phyloP scores from a whole-genome alignment of 2,329 filamentous ascomycete species.

The Penicillium palitans region DNA sequence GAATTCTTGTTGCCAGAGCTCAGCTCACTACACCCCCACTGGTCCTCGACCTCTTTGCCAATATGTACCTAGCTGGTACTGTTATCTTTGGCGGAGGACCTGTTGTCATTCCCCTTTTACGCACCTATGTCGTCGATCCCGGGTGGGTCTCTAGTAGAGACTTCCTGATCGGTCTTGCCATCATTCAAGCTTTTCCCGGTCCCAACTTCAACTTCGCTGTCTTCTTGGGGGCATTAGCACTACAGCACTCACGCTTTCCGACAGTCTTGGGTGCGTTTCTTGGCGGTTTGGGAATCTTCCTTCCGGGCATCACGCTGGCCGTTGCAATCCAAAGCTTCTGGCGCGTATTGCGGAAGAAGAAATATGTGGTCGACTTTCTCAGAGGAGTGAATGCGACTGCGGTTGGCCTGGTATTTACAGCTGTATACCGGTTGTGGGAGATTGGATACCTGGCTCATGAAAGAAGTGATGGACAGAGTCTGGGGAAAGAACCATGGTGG shows the following conservation, averaged over 20 bases:
- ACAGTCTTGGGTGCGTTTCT: conserved; percentile 53
- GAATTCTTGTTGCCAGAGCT: conserved; percentile 54
- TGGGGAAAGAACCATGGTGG: conserved; percentile 64
- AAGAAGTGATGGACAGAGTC: conserved; percentile 51
- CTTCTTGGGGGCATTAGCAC: conserved; percentile 55
- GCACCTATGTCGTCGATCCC: conserved; percentile 62
- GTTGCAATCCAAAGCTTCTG: conserved; percentile 53
- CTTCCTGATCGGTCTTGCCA: conserved; percentile 70
- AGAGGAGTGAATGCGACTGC: conserved; percentile 61
- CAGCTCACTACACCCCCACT: conserved; percentile 45
- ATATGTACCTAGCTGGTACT: conserved; percentile 72
- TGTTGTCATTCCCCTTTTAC: conserved; percentile 64
- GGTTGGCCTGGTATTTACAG: conserved; percentile 63
- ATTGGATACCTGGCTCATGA: conserved; percentile 59
- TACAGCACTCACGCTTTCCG: conserved; percentile 33
- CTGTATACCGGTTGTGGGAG: conserved; percentile 64
- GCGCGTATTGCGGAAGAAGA: conserved; percentile 49
- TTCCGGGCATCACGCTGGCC: conserved; percentile 39
- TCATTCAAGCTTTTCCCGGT: conserved; percentile 69
- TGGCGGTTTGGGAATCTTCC: conserved; percentile 49
- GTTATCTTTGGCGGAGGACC: conserved; percentile 66
- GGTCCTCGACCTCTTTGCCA: conserved; percentile 64
- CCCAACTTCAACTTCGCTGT: conserved; percentile 57
- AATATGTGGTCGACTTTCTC: conserved; percentile 52
- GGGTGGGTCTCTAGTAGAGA: conserved; percentile 70